phyloP scores from a whole-genome alignment of 495 filamentous ascomycete species.

The Cercophora newfieldiana region DNA sequence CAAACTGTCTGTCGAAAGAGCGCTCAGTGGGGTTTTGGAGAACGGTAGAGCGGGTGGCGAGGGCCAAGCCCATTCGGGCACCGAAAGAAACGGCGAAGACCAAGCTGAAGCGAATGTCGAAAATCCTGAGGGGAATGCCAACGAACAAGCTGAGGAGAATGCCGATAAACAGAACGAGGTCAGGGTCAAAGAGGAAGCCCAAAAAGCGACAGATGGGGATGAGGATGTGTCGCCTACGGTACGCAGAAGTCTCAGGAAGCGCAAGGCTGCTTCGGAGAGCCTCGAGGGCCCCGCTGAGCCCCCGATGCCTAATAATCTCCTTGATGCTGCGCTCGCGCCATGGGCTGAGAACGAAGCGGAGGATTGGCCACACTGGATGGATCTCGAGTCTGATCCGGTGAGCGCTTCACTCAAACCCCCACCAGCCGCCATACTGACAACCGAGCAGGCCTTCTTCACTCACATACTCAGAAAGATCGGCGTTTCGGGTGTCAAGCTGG shows the following conservation, averaged over 20 bases:
- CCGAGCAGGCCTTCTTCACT: conserved; percentile 72
- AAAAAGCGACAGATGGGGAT: too few species aligned
- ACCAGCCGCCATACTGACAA: conserved; percentile 12
- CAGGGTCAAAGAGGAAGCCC: too few species aligned
- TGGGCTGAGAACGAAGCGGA: conserved; percentile 44
- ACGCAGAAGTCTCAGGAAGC: conserved; percentile 27
- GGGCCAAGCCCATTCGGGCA: too few species aligned
- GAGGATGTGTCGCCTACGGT: neutral
- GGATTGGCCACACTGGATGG: conserved; percentile 69
- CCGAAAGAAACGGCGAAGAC: too few species aligned
- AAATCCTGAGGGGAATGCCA: too few species aligned
- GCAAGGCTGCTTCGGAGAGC: conserved; percentile 35
- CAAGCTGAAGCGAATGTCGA: too few species aligned
- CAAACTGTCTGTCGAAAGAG: too few species aligned
- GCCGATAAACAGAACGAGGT: too few species aligned
- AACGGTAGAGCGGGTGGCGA: too few species aligned
- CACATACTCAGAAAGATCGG: conserved; percentile 78
- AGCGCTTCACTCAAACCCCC: conserved; percentile 22
- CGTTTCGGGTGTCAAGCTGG: conserved; percentile 68
- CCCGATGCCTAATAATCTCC: conserved; percentile 30
- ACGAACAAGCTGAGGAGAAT: too few species aligned
- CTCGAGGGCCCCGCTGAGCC: conserved; percentile 29
- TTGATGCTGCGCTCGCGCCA: conserved; percentile 38
- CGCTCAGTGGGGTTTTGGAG: too few species aligned
- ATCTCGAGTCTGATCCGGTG: conserved; percentile 90